phyloP scores from a whole-genome alignment of 371 early-diverging fungal genomes.

The Dentiscutata heterogama region DNA sequence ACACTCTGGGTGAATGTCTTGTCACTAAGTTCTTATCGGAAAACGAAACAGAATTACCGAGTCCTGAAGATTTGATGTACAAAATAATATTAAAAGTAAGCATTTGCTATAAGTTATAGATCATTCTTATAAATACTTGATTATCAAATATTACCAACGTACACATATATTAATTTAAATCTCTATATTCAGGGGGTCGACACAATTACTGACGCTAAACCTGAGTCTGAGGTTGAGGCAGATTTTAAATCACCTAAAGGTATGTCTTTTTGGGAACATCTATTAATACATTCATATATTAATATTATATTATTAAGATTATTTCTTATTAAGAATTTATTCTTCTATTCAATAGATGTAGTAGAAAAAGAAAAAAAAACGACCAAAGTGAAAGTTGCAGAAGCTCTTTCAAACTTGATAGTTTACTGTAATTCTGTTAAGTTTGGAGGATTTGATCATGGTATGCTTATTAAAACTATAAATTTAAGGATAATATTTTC shows the following conservation, averaged over 20 bases:
- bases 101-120: slow-evolving; percentile 44
- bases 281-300: too few relatives aligned
- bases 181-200: background rate
- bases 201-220: slow-evolving; percentile 8
- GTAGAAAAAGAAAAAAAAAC: slow-evolving; percentile 31
- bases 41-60: slow-evolving; percentile 64
- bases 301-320: too few relatives aligned
- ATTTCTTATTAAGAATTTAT: too few relatives aligned
- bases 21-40: slow-evolving; percentile 59
- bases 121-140: background rate
- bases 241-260: slow-evolving; percentile 36
- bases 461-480: background rate
- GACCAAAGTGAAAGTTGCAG: slow-evolving; percentile 62
- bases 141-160: background rate
- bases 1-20: slow-evolving; percentile 71
- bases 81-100: slow-evolving; percentile 77
- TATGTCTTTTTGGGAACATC: background rate
- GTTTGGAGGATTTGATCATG: slow-evolving; percentile 63
- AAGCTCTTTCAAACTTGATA: slow-evolving; percentile 69
- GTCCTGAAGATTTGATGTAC: slow-evolving; percentile 70
- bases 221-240: slow-evolving; percentile 34
- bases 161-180: background rate
- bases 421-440: slow-evolving; percentile 75
- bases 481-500: background rate
- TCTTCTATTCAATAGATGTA: too few relatives aligned